Evolutionary conservation across 176 grass and related monocot genomes (phyloP).

Genomic region (Guadua angustifolia): DNA sequence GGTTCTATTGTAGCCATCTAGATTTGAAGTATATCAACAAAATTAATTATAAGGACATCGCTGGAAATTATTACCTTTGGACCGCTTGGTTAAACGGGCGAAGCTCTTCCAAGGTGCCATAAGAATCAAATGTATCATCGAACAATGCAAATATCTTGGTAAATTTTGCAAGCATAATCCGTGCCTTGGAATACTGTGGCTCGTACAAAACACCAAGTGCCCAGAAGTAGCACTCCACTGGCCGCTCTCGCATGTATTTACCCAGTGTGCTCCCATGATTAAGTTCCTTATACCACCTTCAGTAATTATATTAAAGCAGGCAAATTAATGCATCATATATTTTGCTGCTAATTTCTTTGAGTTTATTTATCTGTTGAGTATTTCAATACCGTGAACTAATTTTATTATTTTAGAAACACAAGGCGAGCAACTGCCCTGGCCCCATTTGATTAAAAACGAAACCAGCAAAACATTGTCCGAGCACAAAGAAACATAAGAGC

Average conservation of each 20-base stretch:
- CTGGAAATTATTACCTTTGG: conserved; percentile 6
- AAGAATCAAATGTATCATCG: conserved; percentile 32
- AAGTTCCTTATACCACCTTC: conserved; percentile 22
- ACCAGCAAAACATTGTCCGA: too few species aligned
- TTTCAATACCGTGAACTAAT: too few species aligned
- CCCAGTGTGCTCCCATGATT: background rate
- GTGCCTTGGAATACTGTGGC: conserved; percentile 8
- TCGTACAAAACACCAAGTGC: conserved; percentile 7
- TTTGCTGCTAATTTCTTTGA: background rate
- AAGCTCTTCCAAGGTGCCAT: conserved; percentile 29
- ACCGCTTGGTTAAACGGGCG: conserved; percentile 21
- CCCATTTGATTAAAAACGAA: too few species aligned
- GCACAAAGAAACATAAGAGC: too few species aligned
- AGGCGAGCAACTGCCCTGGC: too few species aligned
- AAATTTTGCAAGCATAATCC: background rate
- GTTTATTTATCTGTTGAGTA: background rate
- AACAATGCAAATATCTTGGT: background rate
- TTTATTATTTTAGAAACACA: too few species aligned
- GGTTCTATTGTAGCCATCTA: background rate
- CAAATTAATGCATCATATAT: background rate
- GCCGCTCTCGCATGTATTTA: background rate
- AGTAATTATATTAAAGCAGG: background rate
- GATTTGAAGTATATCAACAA: background rate
- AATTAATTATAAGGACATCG: too few species aligned
- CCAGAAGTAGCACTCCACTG: conserved; percentile 37